Base-by-base conservation (phyloP, 306 rosid species). In the Trichosanthes cucumerina region DNA sequence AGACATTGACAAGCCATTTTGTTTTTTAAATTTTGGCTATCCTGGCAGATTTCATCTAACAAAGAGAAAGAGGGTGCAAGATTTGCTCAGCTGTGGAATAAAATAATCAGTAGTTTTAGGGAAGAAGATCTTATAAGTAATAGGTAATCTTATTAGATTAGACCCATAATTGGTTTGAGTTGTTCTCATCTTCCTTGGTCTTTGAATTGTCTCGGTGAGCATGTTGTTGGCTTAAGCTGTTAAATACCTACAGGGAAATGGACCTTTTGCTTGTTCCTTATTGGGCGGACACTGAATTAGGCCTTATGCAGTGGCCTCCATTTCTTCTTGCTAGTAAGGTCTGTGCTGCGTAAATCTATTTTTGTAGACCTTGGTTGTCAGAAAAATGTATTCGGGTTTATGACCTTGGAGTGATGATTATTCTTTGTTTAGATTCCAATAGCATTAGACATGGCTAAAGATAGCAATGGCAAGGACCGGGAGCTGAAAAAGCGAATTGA, bases 271-370 rank as follows among this genome's bases (percentile, higher is more conserved):
- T 95, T 80, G 98, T 95, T 75, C 98, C 98, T 38, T 95, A 95
- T 79, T 92, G 97, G 95, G 98, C 97, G 26, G 96, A 95, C 85
- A 94, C 90, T 57, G 92, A 90, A 79, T 77, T 94, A 88, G 96
- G 88, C 69, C 87, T 92, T 77, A 88, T 84, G 75, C 98, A 91
- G 74, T 95, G 98, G 98, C 98, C 98, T 75, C 98, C 97, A 12
- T 95, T 95, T 89, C 87, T 95, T 73, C 98, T 95, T 79, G 98
- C 98, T 50, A 95, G 98, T 94, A 95, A 90, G 97, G 98, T 95
- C 82, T 81, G 79, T 82, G 79, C 82, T 28, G 21, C 34, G 6
- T 68, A 66, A 7, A 11, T 65, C 12, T 77, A 33, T 34, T 7
- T 70, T 68, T 81, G 26, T 53, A 21, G 63, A 80, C 66, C 77